phyloP scores from a whole-genome alignment of 73 alveolate species.

The Paramecium primaurelia region DNA sequence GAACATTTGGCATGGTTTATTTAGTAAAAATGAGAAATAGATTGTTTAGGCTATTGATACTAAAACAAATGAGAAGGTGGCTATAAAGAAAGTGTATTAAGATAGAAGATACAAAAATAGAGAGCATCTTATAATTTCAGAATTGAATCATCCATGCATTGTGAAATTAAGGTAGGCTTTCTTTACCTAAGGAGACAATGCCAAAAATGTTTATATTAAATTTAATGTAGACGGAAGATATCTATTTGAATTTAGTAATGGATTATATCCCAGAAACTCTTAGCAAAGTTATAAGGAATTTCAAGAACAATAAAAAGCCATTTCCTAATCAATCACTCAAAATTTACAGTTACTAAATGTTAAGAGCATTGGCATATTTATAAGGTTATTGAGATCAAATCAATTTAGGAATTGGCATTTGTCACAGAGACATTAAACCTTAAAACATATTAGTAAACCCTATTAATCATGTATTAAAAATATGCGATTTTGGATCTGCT shows the following conservation, averaged over 20 bases:
- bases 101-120: slow-evolving; percentile 91
- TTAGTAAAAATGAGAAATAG: neutral
- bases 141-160: slow-evolving; percentile 84
- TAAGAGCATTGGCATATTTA: slow-evolving; percentile 85
- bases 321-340: slow-evolving; percentile 80
- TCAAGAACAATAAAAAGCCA: slow-evolving; percentile 69
- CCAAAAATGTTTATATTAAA: slow-evolving; percentile 62
- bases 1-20: slow-evolving; percentile 79
- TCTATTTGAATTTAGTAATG: slow-evolving; percentile 88
- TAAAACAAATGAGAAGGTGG: slow-evolving; percentile 80
- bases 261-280: slow-evolving; percentile 86
- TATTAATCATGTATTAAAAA: slow-evolving; percentile 65
- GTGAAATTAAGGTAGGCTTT: slow-evolving; percentile 80
- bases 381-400: slow-evolving; percentile 56
- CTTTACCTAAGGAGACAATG: slow-evolving; percentile 85
- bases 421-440: slow-evolving; percentile 89
- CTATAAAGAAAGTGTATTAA: slow-evolving; percentile 83
- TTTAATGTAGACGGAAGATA: slow-evolving; percentile 70
- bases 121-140: slow-evolving; percentile 85
- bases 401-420: slow-evolving; percentile 67
- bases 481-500: slow-evolving; percentile 90
- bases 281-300: slow-evolving; percentile 74
- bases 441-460: slow-evolving; percentile 80
- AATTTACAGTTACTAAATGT: slow-evolving; percentile 87
- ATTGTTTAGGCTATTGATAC: neutral